Evolutionary conservation across 495 filamentous ascomycete species (phyloP).

Genomic region (Penicillium steckii): DNA sequence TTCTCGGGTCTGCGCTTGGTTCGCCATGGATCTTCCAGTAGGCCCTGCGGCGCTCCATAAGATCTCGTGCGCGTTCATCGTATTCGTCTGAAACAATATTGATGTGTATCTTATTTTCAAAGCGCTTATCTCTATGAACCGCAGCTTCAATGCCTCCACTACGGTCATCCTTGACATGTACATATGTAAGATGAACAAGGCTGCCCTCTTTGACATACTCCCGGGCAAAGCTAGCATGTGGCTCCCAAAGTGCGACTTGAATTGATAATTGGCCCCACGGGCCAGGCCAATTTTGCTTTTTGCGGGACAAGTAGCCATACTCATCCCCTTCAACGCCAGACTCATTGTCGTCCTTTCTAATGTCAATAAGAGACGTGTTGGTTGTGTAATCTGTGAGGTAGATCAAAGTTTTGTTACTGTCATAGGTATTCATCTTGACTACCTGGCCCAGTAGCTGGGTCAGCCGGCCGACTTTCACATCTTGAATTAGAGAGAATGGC

Average conservation of each 20-base stretch:
- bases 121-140: conserved; percentile 60
- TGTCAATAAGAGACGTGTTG: conserved; percentile 59
- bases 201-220: conserved; percentile 53
- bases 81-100: conserved; percentile 39
- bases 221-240: conserved; percentile 60
- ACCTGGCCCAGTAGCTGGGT: conserved; percentile 77
- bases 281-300: conserved; percentile 63
- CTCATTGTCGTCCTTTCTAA: conserved; percentile 39
- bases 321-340: conserved; percentile 46
- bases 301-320: conserved; percentile 40
- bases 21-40: conserved; percentile 52
- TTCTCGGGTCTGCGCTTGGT: conserved; percentile 32
- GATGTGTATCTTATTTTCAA: conserved; percentile 54
- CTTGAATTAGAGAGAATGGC: conserved; percentile 66
- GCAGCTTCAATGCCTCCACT: conserved; percentile 65
- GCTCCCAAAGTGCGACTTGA: conserved; percentile 68
- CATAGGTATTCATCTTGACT: conserved; percentile 57
- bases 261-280: conserved; percentile 75
- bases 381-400: conserved; percentile 88
- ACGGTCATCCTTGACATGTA: conserved; percentile 60
- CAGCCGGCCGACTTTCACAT: conserved; percentile 55
- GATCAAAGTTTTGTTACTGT: conserved; percentile 53
- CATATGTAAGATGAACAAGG: conserved; percentile 68
- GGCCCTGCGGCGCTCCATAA: conserved; percentile 60
- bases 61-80: conserved; percentile 54